A percentile compares a stretch with the other conserved stretches of the same genome.
Evolutionary conservation across 2,329 filamentous ascomycete species (phyloP).

Genomic region (Ilyonectria robusta): DNA sequence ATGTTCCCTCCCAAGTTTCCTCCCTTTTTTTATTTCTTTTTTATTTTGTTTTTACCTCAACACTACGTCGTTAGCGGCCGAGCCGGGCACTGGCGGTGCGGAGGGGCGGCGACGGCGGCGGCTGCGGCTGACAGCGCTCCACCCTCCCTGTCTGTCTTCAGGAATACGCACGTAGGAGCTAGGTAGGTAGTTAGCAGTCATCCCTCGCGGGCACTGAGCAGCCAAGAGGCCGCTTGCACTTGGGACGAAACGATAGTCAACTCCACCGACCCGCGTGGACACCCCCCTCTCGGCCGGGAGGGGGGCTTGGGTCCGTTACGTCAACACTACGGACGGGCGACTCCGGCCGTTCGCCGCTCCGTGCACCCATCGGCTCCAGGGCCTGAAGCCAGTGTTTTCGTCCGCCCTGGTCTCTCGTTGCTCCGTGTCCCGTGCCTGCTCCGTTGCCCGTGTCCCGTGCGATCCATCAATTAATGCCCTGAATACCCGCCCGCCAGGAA

Average conservation of each 20-base stretch:
- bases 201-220: background rate
- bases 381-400: background rate
- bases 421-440: background rate
- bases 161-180: background rate
- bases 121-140: background rate
- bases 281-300: conserved; percentile 12
- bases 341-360: conserved; percentile 17
- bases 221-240: background rate
- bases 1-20: background rate
- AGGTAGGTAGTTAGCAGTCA: background rate
- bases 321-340: background rate
- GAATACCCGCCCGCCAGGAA: background rate
- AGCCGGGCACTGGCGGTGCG: background rate
- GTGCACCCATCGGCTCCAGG: conserved; percentile 12
- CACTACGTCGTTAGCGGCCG: background rate
- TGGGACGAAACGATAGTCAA: background rate
- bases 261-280: background rate
- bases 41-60: background rate
- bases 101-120: background rate
- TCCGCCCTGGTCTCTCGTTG: background rate
- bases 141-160: background rate
- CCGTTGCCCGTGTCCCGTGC: background rate
- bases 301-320: conserved; percentile 9
- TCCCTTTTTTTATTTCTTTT: background rate
- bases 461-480: background rate